These are phyloP conservation scores for Aspergillus fumigatiaffinis DNA, from an alignment of 2,329 filamentous ascomycete genomes.

Conservation along the genomic window DNA sequence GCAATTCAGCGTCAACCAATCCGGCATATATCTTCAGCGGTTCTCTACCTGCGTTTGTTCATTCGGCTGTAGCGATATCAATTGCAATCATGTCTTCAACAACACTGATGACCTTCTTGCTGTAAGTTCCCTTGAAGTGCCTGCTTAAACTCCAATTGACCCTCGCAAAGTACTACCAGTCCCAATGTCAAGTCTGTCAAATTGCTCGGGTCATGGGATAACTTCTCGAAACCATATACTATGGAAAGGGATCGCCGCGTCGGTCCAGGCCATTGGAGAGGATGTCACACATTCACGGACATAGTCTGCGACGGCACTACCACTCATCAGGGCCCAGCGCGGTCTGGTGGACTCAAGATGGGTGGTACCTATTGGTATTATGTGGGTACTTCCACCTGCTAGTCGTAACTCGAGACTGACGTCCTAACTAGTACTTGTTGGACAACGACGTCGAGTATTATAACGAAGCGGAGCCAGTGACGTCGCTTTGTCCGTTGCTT, in stretches of 20 bases:
- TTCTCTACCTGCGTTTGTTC: background rate
- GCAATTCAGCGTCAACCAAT: slow-evolving; percentile 3
- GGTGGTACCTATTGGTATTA: slow-evolving; percentile 95
- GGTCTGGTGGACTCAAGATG: slow-evolving; percentile 82
- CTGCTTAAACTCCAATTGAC: slow-evolving; percentile 7
- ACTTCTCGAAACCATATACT: slow-evolving; percentile 72
- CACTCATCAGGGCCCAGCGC: slow-evolving; percentile 49
- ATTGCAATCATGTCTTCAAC: slow-evolving; percentile 29
- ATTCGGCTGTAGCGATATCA: background rate
- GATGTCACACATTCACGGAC: slow-evolving; percentile 80
- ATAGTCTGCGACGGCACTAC: slow-evolving; percentile 75
- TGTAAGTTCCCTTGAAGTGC: slow-evolving; percentile 22
- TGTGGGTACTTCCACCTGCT: slow-evolving; percentile 52
- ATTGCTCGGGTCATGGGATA: slow-evolving; percentile 91
- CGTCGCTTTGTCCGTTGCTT: slow-evolving; percentile 76
- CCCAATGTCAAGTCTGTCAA: slow-evolving; percentile 59
- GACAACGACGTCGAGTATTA: slow-evolving; percentile 73
- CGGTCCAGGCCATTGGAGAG: slow-evolving; percentile 75
- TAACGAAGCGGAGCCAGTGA: slow-evolving; percentile 68
- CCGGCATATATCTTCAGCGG: background rate
- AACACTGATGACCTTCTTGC: slow-evolving; percentile 34
- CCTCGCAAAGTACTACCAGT: slow-evolving; percentile 28
- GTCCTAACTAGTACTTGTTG: slow-evolving; percentile 66
- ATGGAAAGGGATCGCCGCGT: slow-evolving; percentile 78
- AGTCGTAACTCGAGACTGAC: slow-evolving; percentile 19